These are phyloP conservation scores for Scopulariopsis brevicaulis DNA, from an alignment of 2,329 filamentous ascomycete genomes.

Conservation along the genomic window DNA sequence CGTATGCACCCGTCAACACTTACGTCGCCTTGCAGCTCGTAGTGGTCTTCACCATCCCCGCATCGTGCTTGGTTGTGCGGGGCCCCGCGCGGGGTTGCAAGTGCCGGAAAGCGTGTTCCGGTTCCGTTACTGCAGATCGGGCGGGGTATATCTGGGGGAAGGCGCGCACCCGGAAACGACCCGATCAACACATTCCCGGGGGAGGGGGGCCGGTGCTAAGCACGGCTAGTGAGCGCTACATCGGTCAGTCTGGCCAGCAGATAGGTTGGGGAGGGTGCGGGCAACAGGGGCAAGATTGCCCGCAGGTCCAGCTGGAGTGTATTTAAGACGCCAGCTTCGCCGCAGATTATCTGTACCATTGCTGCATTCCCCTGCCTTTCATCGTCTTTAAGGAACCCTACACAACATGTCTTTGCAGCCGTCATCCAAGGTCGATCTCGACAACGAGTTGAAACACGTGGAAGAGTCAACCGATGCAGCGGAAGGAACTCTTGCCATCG, in stretches of 20 bases:
- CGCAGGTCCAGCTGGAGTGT: not conserved
- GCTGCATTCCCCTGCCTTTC: not conserved
- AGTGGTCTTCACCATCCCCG: too few species aligned
- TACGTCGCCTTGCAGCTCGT: too few species aligned
- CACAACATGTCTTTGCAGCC: not conserved
- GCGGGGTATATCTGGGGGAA: not conserved
- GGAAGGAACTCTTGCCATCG: constrained; percentile 10
- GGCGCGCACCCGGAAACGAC: not conserved
- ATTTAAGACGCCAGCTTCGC: not conserved
- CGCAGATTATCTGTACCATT: not conserved
- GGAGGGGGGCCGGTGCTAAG: not conserved
- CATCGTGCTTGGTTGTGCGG: not conserved
- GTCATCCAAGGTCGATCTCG: not conserved
- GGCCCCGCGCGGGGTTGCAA: not conserved
- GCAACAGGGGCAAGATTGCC: not conserved
- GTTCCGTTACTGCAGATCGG: not conserved
- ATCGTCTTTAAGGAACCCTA: not conserved
- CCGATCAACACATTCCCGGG: not conserved
- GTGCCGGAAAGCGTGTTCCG: not conserved
- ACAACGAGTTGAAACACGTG: not conserved
- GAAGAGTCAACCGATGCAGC: not conserved
- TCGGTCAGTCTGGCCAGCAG: not conserved
- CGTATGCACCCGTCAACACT: too few species aligned
- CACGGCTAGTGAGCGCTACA: not conserved
- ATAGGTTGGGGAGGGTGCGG: not conserved